Evolutionary conservation across 164 flowering plant species (phyloP).

Genomic region (Sextonia rubra): DNA sequence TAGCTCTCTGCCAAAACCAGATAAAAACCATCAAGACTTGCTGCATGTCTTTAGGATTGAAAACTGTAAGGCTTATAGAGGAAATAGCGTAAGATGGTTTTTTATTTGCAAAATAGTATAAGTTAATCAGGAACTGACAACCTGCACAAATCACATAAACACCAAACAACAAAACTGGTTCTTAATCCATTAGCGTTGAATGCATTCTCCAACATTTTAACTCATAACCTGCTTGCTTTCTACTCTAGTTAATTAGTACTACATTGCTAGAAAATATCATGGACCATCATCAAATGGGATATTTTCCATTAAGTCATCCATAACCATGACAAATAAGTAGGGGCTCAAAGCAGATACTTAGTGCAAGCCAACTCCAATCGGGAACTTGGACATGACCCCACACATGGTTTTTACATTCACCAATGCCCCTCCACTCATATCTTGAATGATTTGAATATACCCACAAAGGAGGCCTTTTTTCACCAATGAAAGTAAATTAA

Average conservation of each 20-base stretch:
- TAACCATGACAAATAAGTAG: background rate
- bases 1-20: constrained; percentile 69
- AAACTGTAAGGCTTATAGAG: background rate
- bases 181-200: too few relatives aligned
- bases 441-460: background rate
- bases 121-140: background rate
- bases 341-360: background rate
- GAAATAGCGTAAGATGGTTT: background rate
- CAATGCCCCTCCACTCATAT: too few relatives aligned
- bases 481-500: background rate
- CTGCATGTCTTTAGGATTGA: background rate
- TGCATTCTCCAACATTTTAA: too few relatives aligned
- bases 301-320: background rate
- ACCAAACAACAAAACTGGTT: too few relatives aligned
- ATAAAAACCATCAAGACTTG: background rate
- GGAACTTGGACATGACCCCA: background rate
- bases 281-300: too few relatives aligned
- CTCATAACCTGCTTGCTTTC: too few relatives aligned
- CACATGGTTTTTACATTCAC: too few relatives aligned
- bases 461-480: background rate
- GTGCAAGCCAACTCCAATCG: background rate
- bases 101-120: background rate
- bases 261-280: too few relatives aligned
- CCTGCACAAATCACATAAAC: too few relatives aligned
- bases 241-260: too few relatives aligned